Evolutionary conservation across 148 eudicot species (phyloP).

Genomic region (Oxyria digyna): DNA sequence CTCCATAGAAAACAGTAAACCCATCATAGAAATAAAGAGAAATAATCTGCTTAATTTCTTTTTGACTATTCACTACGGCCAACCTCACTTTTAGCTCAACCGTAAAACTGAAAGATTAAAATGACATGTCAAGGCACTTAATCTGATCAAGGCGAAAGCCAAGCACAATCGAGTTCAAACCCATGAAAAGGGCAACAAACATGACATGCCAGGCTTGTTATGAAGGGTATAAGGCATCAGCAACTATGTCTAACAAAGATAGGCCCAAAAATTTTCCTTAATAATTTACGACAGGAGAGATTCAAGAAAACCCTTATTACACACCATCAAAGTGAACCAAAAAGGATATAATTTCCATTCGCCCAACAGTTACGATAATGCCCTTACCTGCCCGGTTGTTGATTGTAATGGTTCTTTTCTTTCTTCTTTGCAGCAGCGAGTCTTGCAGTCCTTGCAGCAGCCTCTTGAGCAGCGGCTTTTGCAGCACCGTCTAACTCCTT

Average conservation of each 20-base stretch:
- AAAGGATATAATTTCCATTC: background rate
- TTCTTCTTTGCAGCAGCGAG: slow-evolving; percentile 97
- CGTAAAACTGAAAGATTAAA: too few relatives aligned
- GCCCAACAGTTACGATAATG: background rate
- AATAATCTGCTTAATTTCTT: too few relatives aligned
- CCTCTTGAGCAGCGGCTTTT: slow-evolving; percentile 80
- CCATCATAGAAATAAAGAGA: too few relatives aligned
- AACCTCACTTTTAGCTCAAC: too few relatives aligned
- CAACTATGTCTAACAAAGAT: background rate
- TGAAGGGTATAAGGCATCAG: slow-evolving; percentile 3
- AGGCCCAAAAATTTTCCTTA: background rate
- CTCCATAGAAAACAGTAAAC: too few relatives aligned
- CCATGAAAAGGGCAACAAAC: background rate
- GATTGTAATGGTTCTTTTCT: slow-evolving; percentile 95
- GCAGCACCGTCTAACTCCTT: slow-evolving; percentile 87
- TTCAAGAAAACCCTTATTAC: background rate
- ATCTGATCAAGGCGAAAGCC: background rate
- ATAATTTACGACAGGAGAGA: background rate
- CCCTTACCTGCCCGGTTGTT: slow-evolving; percentile 73
- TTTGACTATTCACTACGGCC: too few relatives aligned
- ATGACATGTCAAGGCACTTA: too few relatives aligned
- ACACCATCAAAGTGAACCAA: background rate
- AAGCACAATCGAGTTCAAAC: background rate
- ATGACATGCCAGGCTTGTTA: too few relatives aligned
- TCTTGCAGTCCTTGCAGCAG: slow-evolving; percentile 81